phyloP scores from a whole-genome alignment of 2,329 filamentous ascomycete genomes.

The Cladosporium sp. region DNA sequence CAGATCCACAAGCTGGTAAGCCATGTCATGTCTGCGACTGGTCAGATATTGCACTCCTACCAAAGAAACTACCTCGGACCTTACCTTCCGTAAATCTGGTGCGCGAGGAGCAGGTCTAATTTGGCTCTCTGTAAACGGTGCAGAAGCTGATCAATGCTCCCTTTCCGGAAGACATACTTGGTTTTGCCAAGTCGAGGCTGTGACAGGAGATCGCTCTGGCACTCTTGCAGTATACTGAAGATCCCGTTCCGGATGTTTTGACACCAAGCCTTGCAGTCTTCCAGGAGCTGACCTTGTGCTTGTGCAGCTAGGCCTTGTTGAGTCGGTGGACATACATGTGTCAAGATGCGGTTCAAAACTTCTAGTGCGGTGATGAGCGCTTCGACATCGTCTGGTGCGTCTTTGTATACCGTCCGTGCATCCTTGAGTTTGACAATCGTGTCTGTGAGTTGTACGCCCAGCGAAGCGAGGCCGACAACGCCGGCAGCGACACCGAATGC shows the following conservation, averaged over 20 bases:
- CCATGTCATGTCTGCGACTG: no score
- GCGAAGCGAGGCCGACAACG: not conserved
- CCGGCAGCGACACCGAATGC: not conserved
- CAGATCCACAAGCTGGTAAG: no score
- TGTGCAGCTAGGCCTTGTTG: not conserved
- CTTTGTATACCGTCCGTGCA: not conserved
- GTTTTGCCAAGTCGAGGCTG: not conserved
- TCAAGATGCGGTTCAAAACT: not conserved
- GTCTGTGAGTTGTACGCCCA: not conserved
- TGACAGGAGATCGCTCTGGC: not conserved
- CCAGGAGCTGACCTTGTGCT: not conserved
- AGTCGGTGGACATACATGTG: not conserved
- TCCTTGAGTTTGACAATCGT: not conserved
- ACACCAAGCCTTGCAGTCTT: not conserved
- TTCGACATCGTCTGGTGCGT: not conserved
- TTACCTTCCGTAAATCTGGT: not conserved
- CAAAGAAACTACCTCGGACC: not conserved
- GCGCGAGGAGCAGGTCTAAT: not conserved
- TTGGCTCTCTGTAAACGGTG: not conserved
- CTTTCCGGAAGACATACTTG: not conserved
- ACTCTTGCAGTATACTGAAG: not conserved
- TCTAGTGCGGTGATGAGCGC: not conserved
- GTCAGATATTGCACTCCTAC: no score
- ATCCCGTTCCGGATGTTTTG: not conserved
- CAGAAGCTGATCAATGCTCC: not conserved